Conservation (phyloP, 148 eudicot species). For the Fagopyrum esculentum region DNA sequence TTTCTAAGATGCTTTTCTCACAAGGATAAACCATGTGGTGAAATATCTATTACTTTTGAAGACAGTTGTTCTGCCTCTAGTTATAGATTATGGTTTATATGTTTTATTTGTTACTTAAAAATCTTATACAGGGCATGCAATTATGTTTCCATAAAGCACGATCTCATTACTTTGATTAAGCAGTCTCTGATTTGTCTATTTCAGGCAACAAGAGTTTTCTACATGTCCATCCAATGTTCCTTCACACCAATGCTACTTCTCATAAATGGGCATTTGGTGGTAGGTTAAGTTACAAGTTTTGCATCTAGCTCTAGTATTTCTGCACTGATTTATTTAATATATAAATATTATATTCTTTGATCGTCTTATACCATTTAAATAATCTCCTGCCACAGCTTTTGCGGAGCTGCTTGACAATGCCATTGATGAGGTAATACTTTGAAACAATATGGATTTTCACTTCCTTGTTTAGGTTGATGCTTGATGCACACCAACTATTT, state of each 20-base stretch:
- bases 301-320: conserved; percentile 2
- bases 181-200: conserved; percentile 10
- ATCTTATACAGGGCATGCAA: not conserved
- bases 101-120: not conserved
- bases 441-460: not conserved
- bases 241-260: conserved; percentile 94
- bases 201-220: conserved; percentile 52
- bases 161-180: conserved; percentile 2
- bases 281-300: conserved; percentile 15
- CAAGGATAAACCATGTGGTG: not conserved
- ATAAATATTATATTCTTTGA: not conserved
- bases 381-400: conserved; percentile 47
- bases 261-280: conserved; percentile 99
- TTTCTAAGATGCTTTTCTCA: not conserved
- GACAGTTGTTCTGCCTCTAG: not conserved
- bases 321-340: conserved; percentile 3
- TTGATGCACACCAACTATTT: not conserved
- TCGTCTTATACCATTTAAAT: not conserved
- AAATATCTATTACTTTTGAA: not conserved
- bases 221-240: conserved; percentile 81
- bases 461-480: conserved; percentile 3
- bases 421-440: conserved; percentile 68
- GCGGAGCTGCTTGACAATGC: conserved; percentile 97
- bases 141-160: not conserved
- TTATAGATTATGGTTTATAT: not conserved